Evolutionary conservation across 2,329 filamentous ascomycete species (phyloP).

Genomic region (Ophiosphaerella korrae): DNA sequence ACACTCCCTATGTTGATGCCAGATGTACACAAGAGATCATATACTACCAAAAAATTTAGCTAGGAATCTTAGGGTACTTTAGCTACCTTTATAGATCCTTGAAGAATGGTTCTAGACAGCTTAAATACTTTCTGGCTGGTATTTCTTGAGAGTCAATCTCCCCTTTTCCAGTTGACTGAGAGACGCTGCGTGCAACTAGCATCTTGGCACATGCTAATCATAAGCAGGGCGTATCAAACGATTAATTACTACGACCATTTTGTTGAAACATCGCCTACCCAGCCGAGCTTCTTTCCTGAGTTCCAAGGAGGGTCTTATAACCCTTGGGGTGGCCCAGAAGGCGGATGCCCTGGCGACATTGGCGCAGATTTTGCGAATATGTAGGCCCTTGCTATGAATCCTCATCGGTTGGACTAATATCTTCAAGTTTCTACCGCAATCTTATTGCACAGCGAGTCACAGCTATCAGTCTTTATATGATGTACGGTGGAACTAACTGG

Average conservation of each 20-base stretch:
- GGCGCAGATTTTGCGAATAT: conserved; percentile 66
- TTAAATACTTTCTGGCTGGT: no score
- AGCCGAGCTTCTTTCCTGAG: conserved; percentile 63
- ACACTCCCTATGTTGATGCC: no score
- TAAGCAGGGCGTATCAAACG: conserved; percentile 56
- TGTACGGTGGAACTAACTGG: conserved; percentile 69
- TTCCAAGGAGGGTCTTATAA: conserved; percentile 67
- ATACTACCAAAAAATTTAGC: no score
- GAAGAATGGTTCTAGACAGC: no score
- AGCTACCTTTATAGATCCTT: no score
- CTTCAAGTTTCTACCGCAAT: conserved; percentile 61
- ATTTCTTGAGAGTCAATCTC: no score
- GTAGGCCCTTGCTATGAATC: background rate
- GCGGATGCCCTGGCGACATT: conserved; percentile 59
- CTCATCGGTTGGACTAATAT: background rate
- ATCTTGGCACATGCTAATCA: background rate
- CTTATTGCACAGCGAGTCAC: conserved; percentile 65
- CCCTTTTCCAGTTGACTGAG: no score
- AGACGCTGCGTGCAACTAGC: background rate
- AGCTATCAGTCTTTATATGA: conserved; percentile 67
- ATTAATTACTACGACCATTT: conserved; percentile 57
- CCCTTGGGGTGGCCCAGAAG: conserved; percentile 65
- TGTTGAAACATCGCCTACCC: conserved; percentile 48
- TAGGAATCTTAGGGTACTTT: no score
- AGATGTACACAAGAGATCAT: no score